phyloP scores from a whole-genome alignment of 805 yeast genomes.

The Candida ficus region DNA sequence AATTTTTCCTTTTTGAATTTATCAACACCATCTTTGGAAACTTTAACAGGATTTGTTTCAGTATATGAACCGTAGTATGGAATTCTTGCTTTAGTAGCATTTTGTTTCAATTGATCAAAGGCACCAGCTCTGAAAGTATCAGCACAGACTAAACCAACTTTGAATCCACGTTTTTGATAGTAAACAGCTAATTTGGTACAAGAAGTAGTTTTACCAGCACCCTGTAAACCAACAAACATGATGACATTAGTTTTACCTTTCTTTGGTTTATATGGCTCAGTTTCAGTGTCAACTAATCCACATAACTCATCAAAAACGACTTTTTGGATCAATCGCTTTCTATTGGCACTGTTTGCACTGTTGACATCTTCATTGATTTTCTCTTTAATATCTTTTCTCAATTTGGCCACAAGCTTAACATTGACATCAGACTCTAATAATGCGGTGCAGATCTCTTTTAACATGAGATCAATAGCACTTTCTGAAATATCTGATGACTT shows the following conservation, averaged over 20 bases:
- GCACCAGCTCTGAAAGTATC: slow-evolving; percentile 99
- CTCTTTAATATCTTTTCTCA: slow-evolving; percentile 65
- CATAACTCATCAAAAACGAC: slow-evolving; percentile 92
- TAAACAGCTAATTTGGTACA: slow-evolving; percentile 96
- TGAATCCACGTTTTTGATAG: slow-evolving; percentile 88
- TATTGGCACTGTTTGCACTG: slow-evolving; percentile 42
- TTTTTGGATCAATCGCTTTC: slow-evolving; percentile 79
- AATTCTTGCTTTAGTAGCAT: slow-evolving; percentile 90
- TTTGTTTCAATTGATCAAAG: slow-evolving; percentile 95
- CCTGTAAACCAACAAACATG: slow-evolving; percentile 98
- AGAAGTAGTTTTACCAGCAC: slow-evolving; percentile 97
- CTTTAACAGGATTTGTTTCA: slow-evolving; percentile 92
- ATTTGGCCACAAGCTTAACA: slow-evolving; percentile 69
- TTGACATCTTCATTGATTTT: slow-evolving; percentile 50
- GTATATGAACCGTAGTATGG: slow-evolving; percentile 95
- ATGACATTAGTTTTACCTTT: slow-evolving; percentile 75
- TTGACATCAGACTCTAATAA: slow-evolving; percentile 93
- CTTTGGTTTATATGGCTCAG: slow-evolving; percentile 71
- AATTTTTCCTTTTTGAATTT: slow-evolving; percentile 88
- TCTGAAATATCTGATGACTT: slow-evolving; percentile 53
- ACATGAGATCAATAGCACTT: slow-evolving; percentile 58
- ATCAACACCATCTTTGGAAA: slow-evolving; percentile 86
- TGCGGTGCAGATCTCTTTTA: slow-evolving; percentile 88
- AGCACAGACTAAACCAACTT: slow-evolving; percentile 96
- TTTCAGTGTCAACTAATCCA: slow-evolving; percentile 69